A percentile compares a stretch with the other conserved stretches of the same genome.
These are phyloP conservation scores for Penicillium digitatum DNA, from an alignment of 2,329 filamentous ascomycete species.

Conservation along the genomic window DNA sequence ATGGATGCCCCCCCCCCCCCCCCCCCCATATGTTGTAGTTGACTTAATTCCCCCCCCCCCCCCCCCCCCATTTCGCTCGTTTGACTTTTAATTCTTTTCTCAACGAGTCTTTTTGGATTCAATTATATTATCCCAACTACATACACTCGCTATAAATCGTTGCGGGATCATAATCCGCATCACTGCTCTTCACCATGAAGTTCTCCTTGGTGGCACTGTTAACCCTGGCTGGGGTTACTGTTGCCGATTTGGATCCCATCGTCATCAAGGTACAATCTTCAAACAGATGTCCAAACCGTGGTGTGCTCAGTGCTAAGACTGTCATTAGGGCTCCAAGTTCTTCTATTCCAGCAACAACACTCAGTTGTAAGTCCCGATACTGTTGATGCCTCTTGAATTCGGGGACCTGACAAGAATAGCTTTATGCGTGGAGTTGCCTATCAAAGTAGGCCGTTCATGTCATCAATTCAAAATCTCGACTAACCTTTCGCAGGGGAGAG, in stretches of 20 bases:
- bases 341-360: constrained; percentile 76
- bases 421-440: constrained; percentile 91
- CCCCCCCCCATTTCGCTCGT: constrained; percentile 6
- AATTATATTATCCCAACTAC: neutral
- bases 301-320: neutral
- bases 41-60: neutral
- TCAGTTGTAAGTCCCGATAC: constrained; percentile 56
- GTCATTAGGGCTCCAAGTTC: constrained; percentile 67
- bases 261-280: constrained; percentile 57
- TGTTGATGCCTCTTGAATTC: constrained; percentile 13
- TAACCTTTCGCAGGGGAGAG: constrained; percentile 39
- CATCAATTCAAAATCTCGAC: neutral
- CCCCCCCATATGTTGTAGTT: neutral
- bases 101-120: neutral
- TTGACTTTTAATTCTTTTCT: neutral
- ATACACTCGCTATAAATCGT: constrained; percentile 2
- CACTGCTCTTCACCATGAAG: constrained; percentile 44
- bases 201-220: constrained; percentile 48
- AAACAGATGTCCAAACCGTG: neutral
- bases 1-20: neutral
- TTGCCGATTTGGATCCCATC: constrained; percentile 53
- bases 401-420: constrained; percentile 43
- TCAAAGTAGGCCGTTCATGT: constrained; percentile 54
- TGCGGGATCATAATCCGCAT: neutral
- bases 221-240: constrained; percentile 43